Conservation (phyloP, 371 early-diverging fungal genomes). For the Mortierella sp. region DNA sequence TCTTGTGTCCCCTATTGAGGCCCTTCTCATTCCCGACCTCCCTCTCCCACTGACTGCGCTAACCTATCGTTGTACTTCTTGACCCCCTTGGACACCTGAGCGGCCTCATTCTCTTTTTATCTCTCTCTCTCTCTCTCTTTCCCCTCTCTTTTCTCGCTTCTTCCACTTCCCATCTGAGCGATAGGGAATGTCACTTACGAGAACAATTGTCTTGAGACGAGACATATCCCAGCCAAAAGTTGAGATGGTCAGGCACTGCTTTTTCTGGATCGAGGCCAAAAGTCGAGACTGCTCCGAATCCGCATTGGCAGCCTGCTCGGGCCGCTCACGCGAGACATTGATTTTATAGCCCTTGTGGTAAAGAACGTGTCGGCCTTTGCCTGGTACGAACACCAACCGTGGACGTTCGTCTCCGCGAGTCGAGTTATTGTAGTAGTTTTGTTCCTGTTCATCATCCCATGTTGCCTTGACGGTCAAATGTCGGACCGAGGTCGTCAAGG, state of each 20-base stretch:
- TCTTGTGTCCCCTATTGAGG: too few species aligned
- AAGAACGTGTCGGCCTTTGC: conserved; percentile 45
- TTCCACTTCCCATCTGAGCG: too few species aligned
- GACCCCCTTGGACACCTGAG: too few species aligned
- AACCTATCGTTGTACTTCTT: too few species aligned
- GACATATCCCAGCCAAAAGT: conserved; percentile 50
- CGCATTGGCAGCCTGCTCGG: conserved; percentile 35
- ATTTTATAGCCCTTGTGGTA: conserved; percentile 52
- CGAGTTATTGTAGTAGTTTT: conserved; percentile 23
- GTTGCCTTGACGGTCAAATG: conserved; percentile 52
- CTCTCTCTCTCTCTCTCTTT: too few species aligned
- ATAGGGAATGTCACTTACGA: too few species aligned
- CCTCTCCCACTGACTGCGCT: too few species aligned
- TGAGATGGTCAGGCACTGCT: conserved; percentile 44
- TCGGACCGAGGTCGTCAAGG: conserved; percentile 49
- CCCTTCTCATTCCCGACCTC: too few species aligned
- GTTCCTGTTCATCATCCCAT: conserved; percentile 32
- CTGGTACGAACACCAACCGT: conserved; percentile 44
- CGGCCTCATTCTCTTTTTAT: too few species aligned
- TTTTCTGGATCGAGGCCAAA: conserved; percentile 52
- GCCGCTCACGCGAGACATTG: conserved; percentile 46
- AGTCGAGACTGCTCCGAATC: conserved; percentile 32
- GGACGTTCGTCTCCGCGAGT: conserved; percentile 42
- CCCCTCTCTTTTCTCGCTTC: too few species aligned
- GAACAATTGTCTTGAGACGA: conserved; percentile 39